Conservation (phyloP, 768 basidiomycete species). For the Termitomyces sp. region DNA sequence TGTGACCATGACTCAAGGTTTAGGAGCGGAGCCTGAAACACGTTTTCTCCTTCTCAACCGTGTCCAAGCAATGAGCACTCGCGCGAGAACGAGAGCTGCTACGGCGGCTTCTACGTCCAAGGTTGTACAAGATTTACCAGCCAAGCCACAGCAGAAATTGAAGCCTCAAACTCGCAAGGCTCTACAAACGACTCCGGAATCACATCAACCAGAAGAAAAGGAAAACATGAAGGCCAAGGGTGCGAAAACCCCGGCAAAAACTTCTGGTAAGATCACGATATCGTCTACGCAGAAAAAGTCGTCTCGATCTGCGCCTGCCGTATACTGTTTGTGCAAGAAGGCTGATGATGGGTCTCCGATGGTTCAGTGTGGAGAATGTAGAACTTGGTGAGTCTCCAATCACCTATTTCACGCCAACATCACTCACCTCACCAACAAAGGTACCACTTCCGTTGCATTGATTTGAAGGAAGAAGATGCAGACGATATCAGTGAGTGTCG, state of each 20-base stretch:
- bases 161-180: conserved; percentile 13
- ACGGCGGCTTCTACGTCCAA: conserved; percentile 17
- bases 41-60: conserved; percentile 6
- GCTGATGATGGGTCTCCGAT: conserved; percentile 78
- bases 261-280: conserved; percentile 1
- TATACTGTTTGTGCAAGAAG: conserved; percentile 59
- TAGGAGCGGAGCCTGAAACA: conserved; percentile 12
- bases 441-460: conserved; percentile 82
- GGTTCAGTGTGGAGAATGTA: conserved; percentile 69
- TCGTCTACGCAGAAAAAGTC: conserved; percentile 2
- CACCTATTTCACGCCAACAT: neutral
- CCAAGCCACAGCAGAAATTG: conserved; percentile 11
- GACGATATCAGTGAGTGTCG: conserved; percentile 69
- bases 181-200: conserved; percentile 6
- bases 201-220: conserved; percentile 20
- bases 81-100: conserved; percentile 36
- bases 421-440: conserved; percentile 28
- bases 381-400: conserved; percentile 48
- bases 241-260: conserved; percentile 10
- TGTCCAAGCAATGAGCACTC: conserved; percentile 33
- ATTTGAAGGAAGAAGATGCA: conserved; percentile 56
- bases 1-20: conserved; percentile 12
- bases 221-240: conserved; percentile 20
- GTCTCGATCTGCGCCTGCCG: conserved; percentile 12
- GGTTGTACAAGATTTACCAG: conserved; percentile 5